Base-by-base conservation (phyloP, 176 grass and related monocot genomes). In the Juncus effusus region DNA sequence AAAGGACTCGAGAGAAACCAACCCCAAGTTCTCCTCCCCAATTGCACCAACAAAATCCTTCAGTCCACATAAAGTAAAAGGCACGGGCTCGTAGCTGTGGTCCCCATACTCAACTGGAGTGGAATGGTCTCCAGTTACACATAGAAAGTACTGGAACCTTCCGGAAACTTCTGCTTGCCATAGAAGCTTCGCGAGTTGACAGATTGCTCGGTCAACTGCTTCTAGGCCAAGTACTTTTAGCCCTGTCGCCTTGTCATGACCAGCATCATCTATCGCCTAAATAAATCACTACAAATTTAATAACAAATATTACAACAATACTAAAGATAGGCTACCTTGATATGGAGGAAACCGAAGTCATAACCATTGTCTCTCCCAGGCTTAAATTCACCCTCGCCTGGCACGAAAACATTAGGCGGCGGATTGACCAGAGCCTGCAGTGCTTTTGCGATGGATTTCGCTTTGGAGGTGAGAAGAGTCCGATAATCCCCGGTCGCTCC, bases 401-500 rank as follows among this genome's bases (percentile, higher is more conserved):
- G 93, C 15, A 92, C 88, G 72, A 97, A 92, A 69, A 97, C 80
- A 35, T 40, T 61, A 61, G 88, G 88, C 4, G 94, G 69, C n/a
- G 51, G 60, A 76, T 84, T 75, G 60, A 84, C 50, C 42, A 88
- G 94, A 65, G 85, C 85, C 77, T 82, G 78, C 44, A 89, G 85
- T 60, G 69, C 77, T 40, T 12, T 67, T 78, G 77, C 83, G 80
- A 97, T 92, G 68, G 94, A 80, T 92, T 81, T 89, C 67, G 83
- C 88, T 80, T 97, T 97, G 60, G 88, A 97, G 60, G 94, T 89
- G 52, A 97, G 67, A 51, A 80, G 85, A 41, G 94, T 97, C 67
- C 88, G 79, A 61, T 97, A 92, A 76, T 97, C 94, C 75, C 94
- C 94, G 2, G 94, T 92, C 81, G 94, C 94, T 79, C 94, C 94